These are phyloP conservation scores for Hanseniaspora meyeri DNA, from an alignment of 805 yeast species.

Conservation along the genomic window DNA sequence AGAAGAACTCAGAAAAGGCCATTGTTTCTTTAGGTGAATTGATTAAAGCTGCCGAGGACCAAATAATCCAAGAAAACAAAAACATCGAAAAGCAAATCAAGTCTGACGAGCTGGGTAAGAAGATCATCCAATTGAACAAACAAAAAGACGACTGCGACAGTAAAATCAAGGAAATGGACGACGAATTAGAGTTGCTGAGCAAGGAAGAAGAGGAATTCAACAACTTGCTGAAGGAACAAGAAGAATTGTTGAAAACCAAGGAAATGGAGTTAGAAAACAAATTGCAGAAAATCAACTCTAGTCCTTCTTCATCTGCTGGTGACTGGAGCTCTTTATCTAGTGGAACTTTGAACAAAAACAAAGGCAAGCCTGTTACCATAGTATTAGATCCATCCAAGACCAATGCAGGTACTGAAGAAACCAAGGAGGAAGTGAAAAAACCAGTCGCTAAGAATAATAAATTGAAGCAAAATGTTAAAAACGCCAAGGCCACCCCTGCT, in stretches of 20 bases:
- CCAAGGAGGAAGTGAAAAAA: constrained; percentile 18
- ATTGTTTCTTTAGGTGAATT: not conserved
- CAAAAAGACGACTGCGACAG: not conserved
- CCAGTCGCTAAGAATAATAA: not conserved
- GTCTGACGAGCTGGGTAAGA: not conserved
- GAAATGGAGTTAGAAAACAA: not conserved
- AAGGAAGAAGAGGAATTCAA: constrained; percentile 11
- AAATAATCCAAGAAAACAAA: not conserved
- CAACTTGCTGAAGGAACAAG: constrained; percentile 2
- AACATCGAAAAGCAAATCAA: constrained; percentile 6
- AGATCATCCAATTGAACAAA: not conserved
- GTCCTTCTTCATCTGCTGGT: constrained; percentile 27
- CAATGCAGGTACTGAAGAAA: constrained; percentile 10
- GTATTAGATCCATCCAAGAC: constrained; percentile 16
- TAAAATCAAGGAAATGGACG: not conserved
- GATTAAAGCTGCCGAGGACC: not conserved
- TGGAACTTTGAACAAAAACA: constrained; percentile 15
- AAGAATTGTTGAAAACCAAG: constrained; percentile 5
- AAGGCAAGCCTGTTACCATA: constrained; percentile 16
- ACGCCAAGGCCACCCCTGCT: not conserved
- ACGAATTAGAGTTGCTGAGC: not conserved
- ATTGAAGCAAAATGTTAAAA: not conserved
- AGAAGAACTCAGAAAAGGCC: not conserved
- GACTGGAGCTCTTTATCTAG: constrained; percentile 25
- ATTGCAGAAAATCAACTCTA: constrained; percentile 10